Evolutionary conservation across 2,329 filamentous ascomycete species (phyloP), one percentile per base, ranked within the genome.

Genomic region (Pseudogymnoascus sp.): DNA sequence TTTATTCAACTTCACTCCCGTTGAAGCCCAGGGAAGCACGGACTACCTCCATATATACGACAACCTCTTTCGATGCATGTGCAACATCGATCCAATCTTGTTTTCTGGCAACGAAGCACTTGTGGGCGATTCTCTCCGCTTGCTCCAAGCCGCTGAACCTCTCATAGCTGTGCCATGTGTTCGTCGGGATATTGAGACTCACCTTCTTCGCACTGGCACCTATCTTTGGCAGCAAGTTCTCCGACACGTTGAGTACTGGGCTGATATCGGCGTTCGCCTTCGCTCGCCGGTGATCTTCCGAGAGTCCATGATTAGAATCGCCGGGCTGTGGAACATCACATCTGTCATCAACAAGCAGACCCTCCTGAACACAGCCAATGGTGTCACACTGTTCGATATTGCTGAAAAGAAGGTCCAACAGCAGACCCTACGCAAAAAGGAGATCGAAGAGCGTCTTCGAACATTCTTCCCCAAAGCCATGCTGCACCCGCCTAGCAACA

Each of bases 201-300:
- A 68, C 22, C 63, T 71, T 12, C 62, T 71, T 1, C 69, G 68
- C 7, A 58, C 68, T 12, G 60, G 63, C 11, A 53, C 65, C 22
- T 47, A 53, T n/a, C 63, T 71, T 18, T 71, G 68, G 69, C 30
- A 60, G 6, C 64, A 68, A 18, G 63, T 70, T 30, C 37, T 39
- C 1, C 36, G 41, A 3, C 61, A 60, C 1, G 65, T 67, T 1
- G 66, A 68, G 12, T 57, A 57, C 12, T 71, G 69, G 68, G 62
- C 68, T n/a, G 62, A 64, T 25, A 53, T 70, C 25, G 68, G 63
- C 15, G 57, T 61, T 4, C 63, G 65, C 8, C 59, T 71, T 6
- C 62, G 68, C 57, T 70, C 68, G 1, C 62, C 66, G 6, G 60
- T 68, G 9, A 70, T 71, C n/a, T 70, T 70, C 47, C 62, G 64